These are phyloP conservation scores for Penicillium herquei DNA, from an alignment of 495 filamentous ascomycete genomes.

Conservation along the genomic window DNA sequence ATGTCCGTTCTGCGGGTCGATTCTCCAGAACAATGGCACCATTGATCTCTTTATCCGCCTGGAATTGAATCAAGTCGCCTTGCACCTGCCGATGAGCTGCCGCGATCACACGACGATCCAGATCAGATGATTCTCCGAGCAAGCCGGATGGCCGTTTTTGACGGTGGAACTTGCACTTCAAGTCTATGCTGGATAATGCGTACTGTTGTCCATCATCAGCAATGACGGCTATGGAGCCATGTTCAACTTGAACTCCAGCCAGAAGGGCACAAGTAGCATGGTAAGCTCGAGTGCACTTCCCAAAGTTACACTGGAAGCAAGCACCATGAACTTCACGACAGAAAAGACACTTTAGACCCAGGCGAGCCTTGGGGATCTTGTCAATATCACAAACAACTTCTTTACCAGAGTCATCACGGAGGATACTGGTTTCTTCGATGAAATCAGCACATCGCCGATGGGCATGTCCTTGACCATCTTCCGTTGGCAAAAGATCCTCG, in stretches of 20 bases:
- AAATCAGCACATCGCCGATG: conserved; percentile 89
- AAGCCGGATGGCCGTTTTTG: conserved; percentile 74
- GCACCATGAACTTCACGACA: conserved; percentile 91
- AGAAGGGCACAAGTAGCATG: conserved; percentile 92
- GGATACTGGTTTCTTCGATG: conserved; percentile 87
- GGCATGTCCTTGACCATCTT: conserved; percentile 76
- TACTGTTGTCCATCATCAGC: conserved; percentile 91
- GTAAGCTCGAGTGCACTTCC: conserved; percentile 91
- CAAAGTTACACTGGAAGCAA: conserved; percentile 94
- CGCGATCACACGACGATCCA: conserved; percentile 57
- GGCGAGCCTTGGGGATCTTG: conserved; percentile 78
- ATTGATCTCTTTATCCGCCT: conserved; percentile 86
- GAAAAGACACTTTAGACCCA: conserved; percentile 90
- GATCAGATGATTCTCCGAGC: conserved; percentile 65
- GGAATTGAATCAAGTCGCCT: conserved; percentile 83
- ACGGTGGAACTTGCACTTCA: conserved; percentile 90
- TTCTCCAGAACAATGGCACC: conserved; percentile 89
- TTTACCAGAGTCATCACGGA: conserved; percentile 60
- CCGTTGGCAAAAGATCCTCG: conserved; percentile 80
- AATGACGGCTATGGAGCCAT: conserved; percentile 79
- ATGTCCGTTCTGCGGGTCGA: conserved; percentile 56
- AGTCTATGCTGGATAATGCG: conserved; percentile 81
- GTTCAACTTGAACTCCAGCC: conserved; percentile 88
- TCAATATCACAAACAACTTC: conserved; percentile 76
- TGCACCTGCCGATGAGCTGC: conserved; percentile 65